These are phyloP conservation scores for Daldinia sp. DNA, from an alignment of 2,329 filamentous ascomycete genomes.

Conservation along the genomic window DNA sequence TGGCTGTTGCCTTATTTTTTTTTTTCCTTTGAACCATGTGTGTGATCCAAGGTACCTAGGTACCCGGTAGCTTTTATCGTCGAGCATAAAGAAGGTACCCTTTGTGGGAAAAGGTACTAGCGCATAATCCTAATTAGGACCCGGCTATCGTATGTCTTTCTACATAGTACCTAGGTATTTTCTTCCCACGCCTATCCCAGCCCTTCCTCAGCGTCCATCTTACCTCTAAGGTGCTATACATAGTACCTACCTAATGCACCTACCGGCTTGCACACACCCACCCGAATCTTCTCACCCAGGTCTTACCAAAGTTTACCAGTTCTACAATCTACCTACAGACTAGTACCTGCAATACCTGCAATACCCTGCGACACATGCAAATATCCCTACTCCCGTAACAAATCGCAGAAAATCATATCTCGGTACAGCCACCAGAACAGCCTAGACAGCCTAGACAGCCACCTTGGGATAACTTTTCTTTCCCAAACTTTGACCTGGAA, in stretches of 20 bases:
- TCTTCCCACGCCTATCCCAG: neutral
- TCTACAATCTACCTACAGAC: too few relatives aligned
- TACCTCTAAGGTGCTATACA: slow-evolving; percentile 1
- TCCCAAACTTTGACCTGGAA: neutral
- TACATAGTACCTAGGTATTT: neutral
- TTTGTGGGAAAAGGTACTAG: slow-evolving; percentile 1
- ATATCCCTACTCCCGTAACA: slow-evolving; percentile 5
- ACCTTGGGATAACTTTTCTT: neutral
- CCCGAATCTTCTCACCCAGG: neutral
- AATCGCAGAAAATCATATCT: neutral
- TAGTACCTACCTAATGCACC: neutral
- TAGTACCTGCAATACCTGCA: neutral
- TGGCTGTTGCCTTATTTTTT: slow-evolving; percentile 19
- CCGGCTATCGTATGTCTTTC: neutral
- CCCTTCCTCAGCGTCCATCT: neutral
- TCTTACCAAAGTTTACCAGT: too few relatives aligned
- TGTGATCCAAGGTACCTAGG: too few relatives aligned
- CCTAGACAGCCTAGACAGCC: too few relatives aligned
- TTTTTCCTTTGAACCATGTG: neutral
- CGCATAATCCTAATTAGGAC: slow-evolving; percentile 3
- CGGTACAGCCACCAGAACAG: neutral
- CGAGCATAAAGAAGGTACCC: too few relatives aligned
- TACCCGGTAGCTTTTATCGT: too few relatives aligned
- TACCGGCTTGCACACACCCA: neutral
- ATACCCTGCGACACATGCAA: slow-evolving; percentile 1